Base-by-base conservation (phyloP, 2,329 filamentous ascomycete genomes). In the Hypoxylon sp. region DNA sequence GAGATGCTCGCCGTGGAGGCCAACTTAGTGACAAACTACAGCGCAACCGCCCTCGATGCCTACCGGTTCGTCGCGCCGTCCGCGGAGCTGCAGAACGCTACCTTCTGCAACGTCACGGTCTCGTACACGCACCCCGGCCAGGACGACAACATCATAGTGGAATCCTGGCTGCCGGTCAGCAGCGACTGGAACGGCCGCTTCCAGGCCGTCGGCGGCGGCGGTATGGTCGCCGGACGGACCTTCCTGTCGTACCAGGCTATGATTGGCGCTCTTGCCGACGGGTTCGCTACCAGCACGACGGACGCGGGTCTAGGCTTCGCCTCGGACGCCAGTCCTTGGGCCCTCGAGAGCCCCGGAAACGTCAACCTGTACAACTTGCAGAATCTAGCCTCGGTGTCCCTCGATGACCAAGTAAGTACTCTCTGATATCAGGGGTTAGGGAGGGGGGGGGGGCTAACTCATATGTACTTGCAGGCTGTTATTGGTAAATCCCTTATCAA, bases 101-200 rank as follows among this genome's bases (percentile, higher is more conserved):
- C 13, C 1, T 77, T 78, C 70, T 82, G 80, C 73, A 80, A 81
- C 52, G 75, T 81, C 47, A 80, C 78, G 1, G 71, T 81, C 7
- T 71, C 73, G 22, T 81, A 81, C 68, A 79, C 76, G 0, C 79
- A 81, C 69, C 75, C 77, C 2, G 79, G 79, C 17, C 73, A 76
- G 64, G 69, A 74, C 32, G 79, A 81, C 60, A 69, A 56, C 1
- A 72, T 81, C 47, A 71, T 74, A 34, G 72, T 79, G 2, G 70
- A 77, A 70, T 57, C 77, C 57, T 72, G 77, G 75, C 68, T 79
- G 64, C 74, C 79, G 57, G n/a, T n/a, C n/a, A 13, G 68, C 2
- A 51, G 64, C 4, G 63, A 65, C 20, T 80, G 77, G 77, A 79
- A 79, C 32, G 69, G 74, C 1, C 75, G 77, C 0, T 74, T 82